Evolutionary conservation across 345 rosid species (phyloP).

Genomic region (Hypericum perforatum): DNA sequence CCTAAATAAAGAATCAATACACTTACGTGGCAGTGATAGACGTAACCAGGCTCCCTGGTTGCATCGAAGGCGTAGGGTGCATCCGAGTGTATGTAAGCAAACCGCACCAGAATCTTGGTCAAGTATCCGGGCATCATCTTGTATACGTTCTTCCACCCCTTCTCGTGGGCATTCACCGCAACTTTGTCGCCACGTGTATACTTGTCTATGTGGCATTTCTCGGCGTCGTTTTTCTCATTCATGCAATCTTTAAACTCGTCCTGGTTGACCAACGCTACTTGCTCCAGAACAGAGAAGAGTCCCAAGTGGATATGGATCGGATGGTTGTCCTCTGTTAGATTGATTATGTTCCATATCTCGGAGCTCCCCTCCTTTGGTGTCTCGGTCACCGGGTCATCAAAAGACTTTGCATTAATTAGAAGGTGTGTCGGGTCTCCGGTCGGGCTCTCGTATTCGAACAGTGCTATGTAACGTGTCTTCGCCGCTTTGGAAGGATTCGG

Average conservation of each 20-base stretch:
- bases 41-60: slow-evolving; percentile 18
- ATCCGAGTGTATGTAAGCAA: slow-evolving; percentile 6
- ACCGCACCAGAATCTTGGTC: slow-evolving; percentile 18
- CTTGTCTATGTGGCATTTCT: slow-evolving; percentile 7
- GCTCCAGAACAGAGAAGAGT: background rate
- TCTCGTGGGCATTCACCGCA: slow-evolving; percentile 9
- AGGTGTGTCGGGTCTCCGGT: slow-evolving; percentile 10
- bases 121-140: slow-evolving; percentile 12
- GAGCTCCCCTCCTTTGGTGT: slow-evolving; percentile 10
- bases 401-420: slow-evolving; percentile 12
- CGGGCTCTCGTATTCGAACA: too few relatives aligned
- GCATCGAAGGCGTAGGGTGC: slow-evolving; percentile 17
- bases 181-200: slow-evolving; percentile 7
- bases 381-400: slow-evolving; percentile 11
- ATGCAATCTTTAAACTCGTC: slow-evolving; percentile 8
- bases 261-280: slow-evolving; percentile 4
- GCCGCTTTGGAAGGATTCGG: background rate
- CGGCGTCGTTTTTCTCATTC: slow-evolving; percentile 13
- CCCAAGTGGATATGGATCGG: slow-evolving; percentile 15
- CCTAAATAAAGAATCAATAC: too few relatives aligned
- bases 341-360: slow-evolving; percentile 18
- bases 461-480: too few relatives aligned
- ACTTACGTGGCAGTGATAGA: slow-evolving; percentile 21
- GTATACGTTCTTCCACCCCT: slow-evolving; percentile 17
- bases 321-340: slow-evolving; percentile 15